Base-by-base conservation (phyloP, 371 early-diverging fungal species). In the Lichtheimia ramosa region DNA sequence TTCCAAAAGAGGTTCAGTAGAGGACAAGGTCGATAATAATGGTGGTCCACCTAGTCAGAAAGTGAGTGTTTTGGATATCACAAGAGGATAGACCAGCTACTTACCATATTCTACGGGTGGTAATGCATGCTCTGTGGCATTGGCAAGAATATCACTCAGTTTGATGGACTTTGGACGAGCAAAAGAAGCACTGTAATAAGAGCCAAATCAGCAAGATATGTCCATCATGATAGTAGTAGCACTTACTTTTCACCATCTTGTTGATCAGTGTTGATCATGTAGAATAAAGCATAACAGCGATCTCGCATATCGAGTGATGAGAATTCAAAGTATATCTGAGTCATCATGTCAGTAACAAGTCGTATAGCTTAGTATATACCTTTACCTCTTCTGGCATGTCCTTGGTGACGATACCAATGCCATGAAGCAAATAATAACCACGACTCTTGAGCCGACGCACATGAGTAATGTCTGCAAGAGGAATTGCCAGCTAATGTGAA, bases 281-380 rank as follows among this genome's bases (percentile, higher is more conserved):
- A 61, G 23, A 69, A 61, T 12, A 69, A 39, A 0, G 60, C 57
- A 60, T 66, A 69, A 23, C 75, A 75, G 2, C 62, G 52, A 43
- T 75, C 68, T 41, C 72, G 54, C 23, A 64, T 27, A n/a, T 69
- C 55, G 3, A 69, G 25, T 6, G 79, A 65, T 0, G 68, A 63
- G 48, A 79, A 76, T 15, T 79, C 80, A 42, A 79, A 69, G 24
- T 63, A 74, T 14, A 79, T 60, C 79, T 78, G 15, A 4, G 12
- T 18, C 24, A n/a, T 43, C 27, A 7, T 20, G 43, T 43, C 6
- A 4, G 10, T 18, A 1, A 43, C 4, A 43, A 10, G 52, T 24
- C 15, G 28, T 48, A 40, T 15, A 23, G 40, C 16, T 28, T 55
- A 6, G n/a, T 58, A 23, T 8, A 21, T n/a, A 2, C 18, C 42